These are phyloP conservation scores for Suhomyces chickasaworum DNA, from an alignment of 1,139 yeast species.

Conservation along the genomic window DNA sequence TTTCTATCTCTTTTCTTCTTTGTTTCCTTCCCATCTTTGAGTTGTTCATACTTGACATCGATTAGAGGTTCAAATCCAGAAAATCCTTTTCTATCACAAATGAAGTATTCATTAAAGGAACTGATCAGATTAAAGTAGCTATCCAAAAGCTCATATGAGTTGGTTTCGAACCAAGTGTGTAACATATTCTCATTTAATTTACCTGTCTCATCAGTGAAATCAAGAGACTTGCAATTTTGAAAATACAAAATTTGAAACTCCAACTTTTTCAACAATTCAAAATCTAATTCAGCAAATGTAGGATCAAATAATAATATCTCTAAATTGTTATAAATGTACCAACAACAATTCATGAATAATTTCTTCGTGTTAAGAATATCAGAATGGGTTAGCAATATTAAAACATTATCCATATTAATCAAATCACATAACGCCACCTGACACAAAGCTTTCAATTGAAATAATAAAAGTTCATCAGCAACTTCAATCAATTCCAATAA, in stretches of 20 bases:
- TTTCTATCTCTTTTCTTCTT: slow-evolving; percentile 22
- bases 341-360: slow-evolving; percentile 60
- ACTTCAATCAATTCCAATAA: slow-evolving; percentile 62
- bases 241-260: slow-evolving; percentile 34
- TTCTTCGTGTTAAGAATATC: slow-evolving; percentile 53
- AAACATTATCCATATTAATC: slow-evolving; percentile 62
- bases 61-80: slow-evolving; percentile 50
- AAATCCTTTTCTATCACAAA: slow-evolving; percentile 47
- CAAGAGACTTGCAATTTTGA: slow-evolving; percentile 30
- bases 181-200: slow-evolving; percentile 16
- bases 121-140: slow-evolving; percentile 37
- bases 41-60: slow-evolving; percentile 37
- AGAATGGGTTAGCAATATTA: slow-evolving; percentile 57
- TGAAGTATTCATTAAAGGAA: slow-evolving; percentile 51
- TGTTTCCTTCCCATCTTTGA: slow-evolving; percentile 15
- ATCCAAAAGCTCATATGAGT: slow-evolving; percentile 26
- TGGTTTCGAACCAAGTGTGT: slow-evolving; percentile 25
- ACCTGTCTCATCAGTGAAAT: slow-evolving; percentile 24
- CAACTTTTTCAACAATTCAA: slow-evolving; percentile 28
- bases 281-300: slow-evolving; percentile 31
- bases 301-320: slow-evolving; percentile 62
- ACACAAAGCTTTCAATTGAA: slow-evolving; percentile 59
- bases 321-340: slow-evolving; percentile 69
- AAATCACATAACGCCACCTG: slow-evolving; percentile 64
- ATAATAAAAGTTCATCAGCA: slow-evolving; percentile 65